Percentiles rank a stretch among this genome's conserved stretches.
Conservation (phyloP, 192 early-diverging fungal genomes). For the Backusella tuberculispora region DNA sequence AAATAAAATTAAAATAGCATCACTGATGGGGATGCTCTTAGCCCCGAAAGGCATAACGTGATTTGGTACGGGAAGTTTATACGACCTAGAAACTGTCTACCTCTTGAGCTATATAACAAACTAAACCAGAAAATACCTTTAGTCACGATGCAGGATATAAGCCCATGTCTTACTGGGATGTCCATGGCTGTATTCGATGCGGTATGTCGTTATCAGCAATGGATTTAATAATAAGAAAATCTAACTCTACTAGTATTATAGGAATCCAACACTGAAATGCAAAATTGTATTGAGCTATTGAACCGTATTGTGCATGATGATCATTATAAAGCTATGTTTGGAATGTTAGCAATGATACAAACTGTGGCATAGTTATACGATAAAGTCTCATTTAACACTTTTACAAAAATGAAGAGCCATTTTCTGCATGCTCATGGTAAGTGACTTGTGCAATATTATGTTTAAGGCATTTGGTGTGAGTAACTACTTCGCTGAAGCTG, state of each 20-base stretch:
- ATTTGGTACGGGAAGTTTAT: constrained; percentile 16
- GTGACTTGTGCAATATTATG: constrained; percentile 14
- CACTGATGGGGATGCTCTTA: too few species aligned
- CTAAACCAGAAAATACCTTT: constrained; percentile 17
- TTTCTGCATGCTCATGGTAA: constrained; percentile 23
- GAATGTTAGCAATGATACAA: constrained; percentile 20
- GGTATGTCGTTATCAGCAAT: constrained; percentile 21
- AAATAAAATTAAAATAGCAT: too few species aligned
- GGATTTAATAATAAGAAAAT: constrained; percentile 18
- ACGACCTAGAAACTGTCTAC: constrained; percentile 9
- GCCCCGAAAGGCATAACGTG: constrained; percentile 10
- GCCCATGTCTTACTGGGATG: constrained; percentile 16
- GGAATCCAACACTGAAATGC: constrained; percentile 19
- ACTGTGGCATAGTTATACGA: constrained; percentile 9
- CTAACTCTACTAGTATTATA: constrained; percentile 24
- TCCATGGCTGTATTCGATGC: constrained; percentile 18
- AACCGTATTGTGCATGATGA: constrained; percentile 15
- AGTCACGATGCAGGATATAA: constrained; percentile 19
- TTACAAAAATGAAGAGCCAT: constrained; percentile 18
- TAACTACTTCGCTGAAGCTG: too few species aligned
- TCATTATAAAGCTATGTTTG: constrained; percentile 26
- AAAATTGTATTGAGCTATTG: constrained; percentile 16
- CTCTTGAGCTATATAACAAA: constrained; percentile 16
- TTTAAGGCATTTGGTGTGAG: constrained; percentile 14
- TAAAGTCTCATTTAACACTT: constrained; percentile 11